Conservation (phyloP, 805 yeast genomes). For the Zygosaccharomyces rouxii region DNA sequence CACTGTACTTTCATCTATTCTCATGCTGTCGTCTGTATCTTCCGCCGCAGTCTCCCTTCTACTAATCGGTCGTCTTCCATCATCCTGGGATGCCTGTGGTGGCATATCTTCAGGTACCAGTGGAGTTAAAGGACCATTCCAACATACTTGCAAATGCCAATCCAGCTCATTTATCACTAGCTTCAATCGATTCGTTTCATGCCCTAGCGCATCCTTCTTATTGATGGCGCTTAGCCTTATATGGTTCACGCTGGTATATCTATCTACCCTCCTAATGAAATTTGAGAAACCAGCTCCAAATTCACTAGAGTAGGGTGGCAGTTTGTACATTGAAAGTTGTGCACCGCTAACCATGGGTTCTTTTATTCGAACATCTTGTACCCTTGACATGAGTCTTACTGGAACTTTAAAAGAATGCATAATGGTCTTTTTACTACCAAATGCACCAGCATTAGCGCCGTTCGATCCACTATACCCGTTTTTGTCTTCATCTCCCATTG, state of each 20-base stretch:
- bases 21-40: constrained; percentile 9
- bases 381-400: constrained; percentile 54
- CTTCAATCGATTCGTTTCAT: constrained; percentile 16
- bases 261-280: constrained; percentile 58
- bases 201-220: constrained; percentile 9
- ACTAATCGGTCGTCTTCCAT: not conserved
- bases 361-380: constrained; percentile 46
- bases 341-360: constrained; percentile 62
- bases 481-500: constrained; percentile 10
- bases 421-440: constrained; percentile 36
- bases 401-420: constrained; percentile 70
- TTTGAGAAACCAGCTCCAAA: constrained; percentile 43
- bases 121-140: constrained; percentile 35
- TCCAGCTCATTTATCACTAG: constrained; percentile 31
- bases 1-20: constrained; percentile 27
- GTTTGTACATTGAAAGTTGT: constrained; percentile 49
- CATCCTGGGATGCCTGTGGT: constrained; percentile 1
- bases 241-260: constrained; percentile 52
- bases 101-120: constrained; percentile 14
- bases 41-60: not conserved
- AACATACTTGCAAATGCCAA: constrained; percentile 33
- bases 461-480: constrained; percentile 5
- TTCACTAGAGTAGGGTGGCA: constrained; percentile 34
- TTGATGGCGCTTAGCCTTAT: constrained; percentile 45
- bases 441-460: constrained; percentile 1